Evolutionary conservation across 805 yeast genomes (phyloP).

Genomic region (Wickerhamomyces bovis): DNA sequence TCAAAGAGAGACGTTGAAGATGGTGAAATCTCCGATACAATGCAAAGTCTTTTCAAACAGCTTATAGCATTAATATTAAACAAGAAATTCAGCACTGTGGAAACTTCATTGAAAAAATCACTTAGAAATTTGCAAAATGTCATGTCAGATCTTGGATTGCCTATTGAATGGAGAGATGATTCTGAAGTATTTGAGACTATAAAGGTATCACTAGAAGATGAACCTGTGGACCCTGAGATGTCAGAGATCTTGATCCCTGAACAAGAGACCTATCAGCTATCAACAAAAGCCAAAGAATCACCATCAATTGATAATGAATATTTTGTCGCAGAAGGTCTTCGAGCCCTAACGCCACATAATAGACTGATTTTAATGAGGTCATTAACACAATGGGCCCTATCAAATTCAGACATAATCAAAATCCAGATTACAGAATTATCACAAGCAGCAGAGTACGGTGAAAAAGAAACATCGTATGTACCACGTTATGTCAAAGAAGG

Average conservation of each 20-base stretch:
- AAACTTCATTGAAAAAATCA: conserved; percentile 8
- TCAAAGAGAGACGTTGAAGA: background rate
- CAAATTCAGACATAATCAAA: conserved; percentile 16
- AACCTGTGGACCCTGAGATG: conserved; percentile 18
- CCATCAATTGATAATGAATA: conserved; percentile 22
- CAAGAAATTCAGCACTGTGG: conserved; percentile 9
- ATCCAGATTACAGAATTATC: conserved; percentile 7
- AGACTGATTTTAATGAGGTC: conserved; percentile 19
- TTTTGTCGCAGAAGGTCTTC: conserved; percentile 15
- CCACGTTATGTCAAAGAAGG: conserved; percentile 22
- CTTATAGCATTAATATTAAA: conserved; percentile 16
- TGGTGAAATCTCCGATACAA: conserved; percentile 11
- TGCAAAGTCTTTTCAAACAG: conserved; percentile 12
- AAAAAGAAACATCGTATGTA: conserved; percentile 22
- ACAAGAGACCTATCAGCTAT: conserved; percentile 6
- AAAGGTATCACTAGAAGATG: conserved; percentile 4
- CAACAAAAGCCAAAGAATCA: conserved; percentile 12
- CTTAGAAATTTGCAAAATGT: conserved; percentile 13
- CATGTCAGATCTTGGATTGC: conserved; percentile 18
- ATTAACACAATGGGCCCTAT: conserved; percentile 18
- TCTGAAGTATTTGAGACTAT: conserved; percentile 9
- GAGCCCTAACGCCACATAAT: conserved; percentile 17
- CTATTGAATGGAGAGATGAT: conserved; percentile 25
- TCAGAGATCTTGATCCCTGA: conserved; percentile 15
- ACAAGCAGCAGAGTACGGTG: conserved; percentile 16